Evolutionary conservation across 2,329 filamentous ascomycete genomes (phyloP).

Genomic region (Xylariaceae sp.): DNA sequence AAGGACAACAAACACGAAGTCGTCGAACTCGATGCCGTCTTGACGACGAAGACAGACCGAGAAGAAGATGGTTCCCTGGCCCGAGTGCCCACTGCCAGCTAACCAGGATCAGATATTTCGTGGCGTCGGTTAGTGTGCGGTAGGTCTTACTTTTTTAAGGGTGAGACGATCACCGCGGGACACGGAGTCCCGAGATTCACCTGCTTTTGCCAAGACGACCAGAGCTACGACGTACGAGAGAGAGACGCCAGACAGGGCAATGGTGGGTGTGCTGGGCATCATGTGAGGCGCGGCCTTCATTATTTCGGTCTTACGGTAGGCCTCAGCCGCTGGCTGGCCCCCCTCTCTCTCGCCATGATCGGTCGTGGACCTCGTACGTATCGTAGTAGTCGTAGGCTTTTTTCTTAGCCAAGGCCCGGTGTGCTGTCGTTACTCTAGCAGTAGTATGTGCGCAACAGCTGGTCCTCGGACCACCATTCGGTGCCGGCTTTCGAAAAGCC

Average conservation of each 20-base stretch:
- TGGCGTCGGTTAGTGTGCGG: neutral
- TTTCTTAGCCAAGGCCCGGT: neutral
- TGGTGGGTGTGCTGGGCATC: neutral
- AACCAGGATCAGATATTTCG: neutral
- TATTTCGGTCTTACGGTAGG: neutral
- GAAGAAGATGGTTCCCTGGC: neutral
- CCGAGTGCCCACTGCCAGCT: neutral
- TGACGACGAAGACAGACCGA: neutral
- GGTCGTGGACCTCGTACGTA: neutral
- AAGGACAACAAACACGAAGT: neutral
- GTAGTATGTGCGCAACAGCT: neutral
- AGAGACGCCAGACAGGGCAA: constrained; percentile 1
- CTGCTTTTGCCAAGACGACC: neutral
- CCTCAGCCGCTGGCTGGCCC: constrained; percentile 2
- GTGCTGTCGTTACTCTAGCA: neutral
- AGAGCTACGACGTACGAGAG: constrained; percentile 1
- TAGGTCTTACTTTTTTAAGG: constrained; percentile 2
- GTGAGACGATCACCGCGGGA: neutral
- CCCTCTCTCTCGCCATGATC: neutral
- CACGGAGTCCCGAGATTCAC: constrained; percentile 1
- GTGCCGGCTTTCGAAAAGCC: neutral
- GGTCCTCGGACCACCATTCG: neutral
- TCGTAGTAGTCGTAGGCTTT: neutral
- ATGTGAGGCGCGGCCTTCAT: neutral
- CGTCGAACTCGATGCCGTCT: neutral